Base-by-base conservation (phyloP, 495 filamentous ascomycete species). In the Lophiotrema nucula region DNA sequence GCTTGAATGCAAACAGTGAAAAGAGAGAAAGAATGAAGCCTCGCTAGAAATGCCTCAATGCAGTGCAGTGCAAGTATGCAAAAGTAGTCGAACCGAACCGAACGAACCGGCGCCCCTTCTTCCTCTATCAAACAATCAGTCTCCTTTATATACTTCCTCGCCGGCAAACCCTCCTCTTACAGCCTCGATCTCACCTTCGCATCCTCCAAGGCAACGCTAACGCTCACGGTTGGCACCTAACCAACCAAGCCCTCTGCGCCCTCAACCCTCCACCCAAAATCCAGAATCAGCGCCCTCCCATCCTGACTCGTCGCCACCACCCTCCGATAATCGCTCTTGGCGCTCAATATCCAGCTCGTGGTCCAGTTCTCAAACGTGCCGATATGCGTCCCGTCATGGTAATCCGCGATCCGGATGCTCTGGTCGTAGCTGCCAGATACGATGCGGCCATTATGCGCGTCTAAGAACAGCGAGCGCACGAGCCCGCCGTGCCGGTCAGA, bases 271-370 rank as follows among this genome's bases (percentile, higher is more conserved):
- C 76, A 77, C 16, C 87, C 86, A 66, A 89, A 90, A 75, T 98
- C 93, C 77, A 98, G 82, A n/a, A 98, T 84, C 21, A 97, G 76
- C 26, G 89, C 87, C 61, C 92, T 84, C 10, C 90, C 86, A 65
- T 97, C 92, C 72, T 98, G 93, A 38, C 89, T 92, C 0, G 95
- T 95, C 52, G 88, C 89, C 41, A 98, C 86, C 53, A 98, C 91
- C 31, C 93, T 81, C 44, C 92, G 78, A 69, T 97, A 97, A 70
- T 98, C 93, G 27, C 87, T 88, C 74, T 97, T 96, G 23, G 95
- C 93, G 57, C 88, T 89, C 38, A 98, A 73, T 64, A 97, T 95
- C 95, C 95, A 97, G 66, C 90, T 95, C 15, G 86, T 86, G 35
- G 95, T 93, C 89, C 90, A 97, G 50, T 87, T 84, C 16, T 88